Conservation (phyloP, 2,329 filamentous ascomycete genomes). For the Fusarium circinatum region DNA sequence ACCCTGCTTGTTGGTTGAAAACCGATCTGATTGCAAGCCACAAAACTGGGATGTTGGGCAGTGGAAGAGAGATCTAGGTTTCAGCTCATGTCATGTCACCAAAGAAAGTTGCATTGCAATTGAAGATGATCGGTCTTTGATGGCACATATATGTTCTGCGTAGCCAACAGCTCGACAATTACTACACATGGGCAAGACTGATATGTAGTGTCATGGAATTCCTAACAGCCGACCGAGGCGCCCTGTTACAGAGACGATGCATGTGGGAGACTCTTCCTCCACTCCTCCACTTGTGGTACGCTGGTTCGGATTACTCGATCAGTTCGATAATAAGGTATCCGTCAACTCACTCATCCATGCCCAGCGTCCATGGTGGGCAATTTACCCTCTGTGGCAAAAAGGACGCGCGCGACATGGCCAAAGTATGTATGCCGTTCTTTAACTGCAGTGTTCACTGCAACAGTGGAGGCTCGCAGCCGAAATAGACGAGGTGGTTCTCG, state of each 20-base stretch:
- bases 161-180: neutral
- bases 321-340: neutral
- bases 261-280: conserved; percentile 8
- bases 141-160: neutral
- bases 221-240: conserved; percentile 9
- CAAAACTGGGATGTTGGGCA: conserved; percentile 2
- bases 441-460: neutral
- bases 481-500: conserved; percentile 9
- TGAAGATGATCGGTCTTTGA: neutral
- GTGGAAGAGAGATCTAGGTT: conserved; percentile 3
- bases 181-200: neutral
- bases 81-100: conserved; percentile 3
- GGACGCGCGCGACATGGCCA: conserved; percentile 10
- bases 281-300: conserved; percentile 12
- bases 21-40: conserved; percentile 21
- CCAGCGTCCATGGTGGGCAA: conserved; percentile 13
- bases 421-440: neutral
- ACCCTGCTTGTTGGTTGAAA: conserved; percentile 15
- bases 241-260: conserved; percentile 1
- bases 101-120: neutral
- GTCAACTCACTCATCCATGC: neutral
- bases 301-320: conserved; percentile 15
- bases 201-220: neutral
- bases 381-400: conserved; percentile 27
- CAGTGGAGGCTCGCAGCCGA: conserved; percentile 16